Percentiles rank a stretch among this genome's conserved stretches.
phyloP scores from a whole-genome alignment of 495 filamentous ascomycete species.

The Xylaria castorea region DNA sequence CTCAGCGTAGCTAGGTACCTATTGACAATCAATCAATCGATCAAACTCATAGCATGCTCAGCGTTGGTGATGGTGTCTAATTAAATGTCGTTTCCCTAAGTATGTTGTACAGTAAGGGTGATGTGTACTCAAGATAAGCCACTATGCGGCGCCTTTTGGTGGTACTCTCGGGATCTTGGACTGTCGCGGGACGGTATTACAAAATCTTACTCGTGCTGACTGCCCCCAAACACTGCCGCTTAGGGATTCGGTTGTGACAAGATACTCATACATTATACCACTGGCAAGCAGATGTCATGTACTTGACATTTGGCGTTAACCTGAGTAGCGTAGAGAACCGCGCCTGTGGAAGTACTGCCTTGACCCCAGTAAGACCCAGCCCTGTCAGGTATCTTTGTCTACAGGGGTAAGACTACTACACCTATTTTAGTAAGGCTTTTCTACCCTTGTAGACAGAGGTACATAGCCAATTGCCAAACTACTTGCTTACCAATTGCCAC shows the following conservation, averaged over 20 bases:
- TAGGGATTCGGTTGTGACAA: background rate
- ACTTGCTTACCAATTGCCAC: too few species aligned
- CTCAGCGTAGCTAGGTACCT: background rate
- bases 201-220: conserved; percentile 9
- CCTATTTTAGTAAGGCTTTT: too few species aligned
- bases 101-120: conserved; percentile 9
- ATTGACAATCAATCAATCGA: background rate
- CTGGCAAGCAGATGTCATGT: background rate
- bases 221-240: background rate
- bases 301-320: background rate
- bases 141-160: background rate
- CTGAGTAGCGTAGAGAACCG: background rate
- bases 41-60: background rate
- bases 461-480: too few species aligned
- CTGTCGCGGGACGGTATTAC: background rate
- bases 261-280: background rate
- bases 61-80: background rate
- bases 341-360: too few species aligned
- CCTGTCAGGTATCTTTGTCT: too few species aligned
- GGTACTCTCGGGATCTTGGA: background rate
- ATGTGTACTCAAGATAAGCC: conserved; percentile 6
- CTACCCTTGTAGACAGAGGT: too few species aligned
- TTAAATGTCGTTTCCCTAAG: background rate
- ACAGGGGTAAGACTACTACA: too few species aligned
- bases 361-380: too few species aligned